phyloP scores from a whole-genome alignment of 2,329 filamentous ascomycete genomes.

The Cladophialophora yegresii region DNA sequence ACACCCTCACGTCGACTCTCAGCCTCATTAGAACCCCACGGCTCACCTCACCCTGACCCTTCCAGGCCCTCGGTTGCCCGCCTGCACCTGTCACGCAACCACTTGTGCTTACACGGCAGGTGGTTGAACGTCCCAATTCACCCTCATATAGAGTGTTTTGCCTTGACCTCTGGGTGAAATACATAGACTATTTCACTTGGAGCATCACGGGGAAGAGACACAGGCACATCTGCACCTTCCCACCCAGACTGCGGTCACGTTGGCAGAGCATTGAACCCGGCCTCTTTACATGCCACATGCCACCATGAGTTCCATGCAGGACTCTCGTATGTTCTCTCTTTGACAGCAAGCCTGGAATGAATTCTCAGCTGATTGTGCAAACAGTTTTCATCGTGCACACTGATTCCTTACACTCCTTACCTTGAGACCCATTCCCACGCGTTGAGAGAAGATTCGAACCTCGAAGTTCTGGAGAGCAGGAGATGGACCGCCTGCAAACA shows the following conservation, averaged over 20 bases:
- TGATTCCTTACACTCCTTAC: slow-evolving; percentile 41
- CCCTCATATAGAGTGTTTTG: slow-evolving; percentile 22
- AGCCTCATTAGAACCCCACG: slow-evolving; percentile 18
- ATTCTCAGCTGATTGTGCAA: slow-evolving; percentile 36
- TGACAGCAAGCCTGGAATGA: slow-evolving; percentile 39
- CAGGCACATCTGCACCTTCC: slow-evolving; percentile 16
- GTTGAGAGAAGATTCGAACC: neutral
- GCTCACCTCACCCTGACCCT: slow-evolving; percentile 31
- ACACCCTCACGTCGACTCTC: slow-evolving; percentile 19
- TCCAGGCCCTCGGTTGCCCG: slow-evolving; percentile 16
- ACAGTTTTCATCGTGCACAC: slow-evolving; percentile 42
- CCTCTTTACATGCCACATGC: slow-evolving; percentile 22
- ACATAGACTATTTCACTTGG: slow-evolving; percentile 24
- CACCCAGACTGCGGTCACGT: slow-evolving; percentile 19
- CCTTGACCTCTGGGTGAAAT: slow-evolving; percentile 27
- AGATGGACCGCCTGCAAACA: slow-evolving; percentile 54
- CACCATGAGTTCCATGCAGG: slow-evolving; percentile 30
- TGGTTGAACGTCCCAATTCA: slow-evolving; percentile 10
- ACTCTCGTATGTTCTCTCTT: slow-evolving; percentile 29
- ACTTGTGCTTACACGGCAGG: slow-evolving; percentile 21
- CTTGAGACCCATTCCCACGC: slow-evolving; percentile 33
- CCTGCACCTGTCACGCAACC: slow-evolving; percentile 24
- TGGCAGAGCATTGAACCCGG: slow-evolving; percentile 23
- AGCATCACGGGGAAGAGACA: slow-evolving; percentile 20
- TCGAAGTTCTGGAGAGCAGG: slow-evolving; percentile 20